Conservation (phyloP, 805 yeast genomes). For the Lachancea dasiensis region DNA sequence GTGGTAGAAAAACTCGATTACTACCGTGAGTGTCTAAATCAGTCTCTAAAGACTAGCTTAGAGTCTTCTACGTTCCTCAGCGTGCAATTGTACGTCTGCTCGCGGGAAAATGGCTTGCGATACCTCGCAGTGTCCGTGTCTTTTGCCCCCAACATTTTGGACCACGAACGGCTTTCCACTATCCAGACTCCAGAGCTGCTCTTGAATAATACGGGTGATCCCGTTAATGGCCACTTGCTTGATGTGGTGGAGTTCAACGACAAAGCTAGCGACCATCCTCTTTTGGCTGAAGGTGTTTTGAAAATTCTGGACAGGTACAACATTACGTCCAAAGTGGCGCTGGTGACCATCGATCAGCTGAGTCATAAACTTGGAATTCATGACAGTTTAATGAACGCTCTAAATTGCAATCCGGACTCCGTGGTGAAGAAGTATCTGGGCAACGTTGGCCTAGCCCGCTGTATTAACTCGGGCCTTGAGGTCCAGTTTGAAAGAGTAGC, state of each 20-base stretch:
- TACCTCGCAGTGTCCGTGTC: constrained; percentile 9
- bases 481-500: constrained; percentile 6
- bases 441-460: constrained; percentile 5
- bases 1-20: constrained; percentile 7
- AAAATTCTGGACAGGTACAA: constrained; percentile 5
- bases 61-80: constrained; percentile 6
- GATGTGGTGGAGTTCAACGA: constrained; percentile 9
- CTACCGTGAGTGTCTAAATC: constrained; percentile 3
- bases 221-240: constrained; percentile 8
- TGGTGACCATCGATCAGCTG: constrained; percentile 8
- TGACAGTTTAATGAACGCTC: constrained; percentile 3
- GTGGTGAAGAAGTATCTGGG: constrained; percentile 4
- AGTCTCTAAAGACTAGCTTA: constrained; percentile 3
- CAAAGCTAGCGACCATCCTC: not conserved
- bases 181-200: constrained; percentile 3
- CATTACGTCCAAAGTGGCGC: constrained; percentile 8
- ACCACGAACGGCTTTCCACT: constrained; percentile 1
- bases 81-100: constrained; percentile 6
- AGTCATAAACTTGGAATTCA: constrained; percentile 2
- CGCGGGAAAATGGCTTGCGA: constrained; percentile 2
- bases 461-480: constrained; percentile 9
- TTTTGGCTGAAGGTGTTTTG: constrained; percentile 2
- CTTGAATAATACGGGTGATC: constrained; percentile 7
- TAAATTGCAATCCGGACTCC: constrained; percentile 2
- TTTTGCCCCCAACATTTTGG: constrained; percentile 8